Evolutionary conservation across 2,329 filamentous ascomycete genomes (phyloP).

Genomic region (Periconia macrospinosa): DNA sequence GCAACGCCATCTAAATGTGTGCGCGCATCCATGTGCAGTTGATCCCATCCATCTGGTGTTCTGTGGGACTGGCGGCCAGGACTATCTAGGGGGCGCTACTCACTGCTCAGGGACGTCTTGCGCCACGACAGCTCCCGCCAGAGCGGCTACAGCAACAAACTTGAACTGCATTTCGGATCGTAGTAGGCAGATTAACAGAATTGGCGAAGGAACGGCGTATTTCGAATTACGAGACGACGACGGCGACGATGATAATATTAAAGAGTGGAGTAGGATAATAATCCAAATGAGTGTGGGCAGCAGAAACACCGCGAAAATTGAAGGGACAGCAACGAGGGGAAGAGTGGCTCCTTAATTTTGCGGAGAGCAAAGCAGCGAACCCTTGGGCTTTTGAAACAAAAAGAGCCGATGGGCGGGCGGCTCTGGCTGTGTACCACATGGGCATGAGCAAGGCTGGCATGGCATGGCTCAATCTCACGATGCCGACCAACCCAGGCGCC

Average conservation of each 20-base stretch:
- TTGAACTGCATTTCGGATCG: slow-evolving; percentile 32
- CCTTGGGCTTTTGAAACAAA: slow-evolving; percentile 11
- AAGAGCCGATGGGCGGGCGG: neutral
- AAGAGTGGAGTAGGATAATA: slow-evolving; percentile 15
- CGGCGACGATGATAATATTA: slow-evolving; percentile 12
- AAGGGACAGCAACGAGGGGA: neutral
- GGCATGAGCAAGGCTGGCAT: neutral
- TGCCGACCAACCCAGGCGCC: neutral
- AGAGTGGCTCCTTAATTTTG: neutral
- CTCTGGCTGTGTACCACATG: neutral
- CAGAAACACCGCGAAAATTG: neutral
- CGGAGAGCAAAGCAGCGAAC: neutral
- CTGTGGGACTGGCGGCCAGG: neutral
- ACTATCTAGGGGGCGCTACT: neutral
- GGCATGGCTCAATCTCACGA: neutral
- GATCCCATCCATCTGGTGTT: neutral
- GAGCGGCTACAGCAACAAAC: slow-evolving; percentile 28
- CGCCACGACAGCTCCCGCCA: slow-evolving; percentile 31
- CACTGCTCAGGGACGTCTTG: slow-evolving; percentile 3
- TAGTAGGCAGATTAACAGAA: slow-evolving; percentile 7
- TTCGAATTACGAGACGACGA: slow-evolving; percentile 23
- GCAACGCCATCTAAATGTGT: neutral
- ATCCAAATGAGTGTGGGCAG: slow-evolving; percentile 10
- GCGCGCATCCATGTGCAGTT: neutral
- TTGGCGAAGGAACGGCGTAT: slow-evolving; percentile 18